phyloP scores from a whole-genome alignment of 2,329 filamentous ascomycete species.

The Mycosphaerella sp. region DNA sequence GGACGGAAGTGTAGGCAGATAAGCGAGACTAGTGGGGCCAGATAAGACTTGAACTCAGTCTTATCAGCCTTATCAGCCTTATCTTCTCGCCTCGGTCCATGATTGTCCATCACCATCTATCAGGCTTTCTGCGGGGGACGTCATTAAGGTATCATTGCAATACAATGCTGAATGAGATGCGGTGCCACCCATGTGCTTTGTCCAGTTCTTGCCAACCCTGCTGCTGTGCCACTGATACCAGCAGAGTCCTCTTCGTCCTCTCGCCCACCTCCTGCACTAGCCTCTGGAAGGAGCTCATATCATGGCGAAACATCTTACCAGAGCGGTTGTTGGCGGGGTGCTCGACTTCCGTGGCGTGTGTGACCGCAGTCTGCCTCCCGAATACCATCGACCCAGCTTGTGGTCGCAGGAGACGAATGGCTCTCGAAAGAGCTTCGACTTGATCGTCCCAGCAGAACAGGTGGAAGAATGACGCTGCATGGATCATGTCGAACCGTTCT shows the following conservation, averaged over 20 bases:
- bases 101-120: no score
- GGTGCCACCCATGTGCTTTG: neutral
- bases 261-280: slow-evolving; percentile 38
- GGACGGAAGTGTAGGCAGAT: no score
- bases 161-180: slow-evolving; percentile 3
- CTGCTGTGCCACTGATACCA: slow-evolving; percentile 26
- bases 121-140: no score
- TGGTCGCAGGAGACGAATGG: slow-evolving; percentile 33
- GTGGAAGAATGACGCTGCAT: slow-evolving; percentile 42
- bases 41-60: no score
- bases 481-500: slow-evolving; percentile 37
- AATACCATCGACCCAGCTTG: slow-evolving; percentile 35
- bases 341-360: slow-evolving; percentile 26
- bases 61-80: no score
- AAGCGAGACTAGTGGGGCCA: no score
- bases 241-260: slow-evolving; percentile 35
- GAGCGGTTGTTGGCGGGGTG: slow-evolving; percentile 17
- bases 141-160: neutral
- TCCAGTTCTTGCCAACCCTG: neutral
- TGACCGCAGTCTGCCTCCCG: slow-evolving; percentile 37
- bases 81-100: no score
- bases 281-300: slow-evolving; percentile 33
- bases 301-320: slow-evolving; percentile 34
- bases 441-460: slow-evolving; percentile 40
- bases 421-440: slow-evolving; percentile 33